Evolutionary conservation across 176 grass and related monocot species (phyloP), one percentile per base, ranked within the genome.

Genomic region (Avena atlantica): DNA sequence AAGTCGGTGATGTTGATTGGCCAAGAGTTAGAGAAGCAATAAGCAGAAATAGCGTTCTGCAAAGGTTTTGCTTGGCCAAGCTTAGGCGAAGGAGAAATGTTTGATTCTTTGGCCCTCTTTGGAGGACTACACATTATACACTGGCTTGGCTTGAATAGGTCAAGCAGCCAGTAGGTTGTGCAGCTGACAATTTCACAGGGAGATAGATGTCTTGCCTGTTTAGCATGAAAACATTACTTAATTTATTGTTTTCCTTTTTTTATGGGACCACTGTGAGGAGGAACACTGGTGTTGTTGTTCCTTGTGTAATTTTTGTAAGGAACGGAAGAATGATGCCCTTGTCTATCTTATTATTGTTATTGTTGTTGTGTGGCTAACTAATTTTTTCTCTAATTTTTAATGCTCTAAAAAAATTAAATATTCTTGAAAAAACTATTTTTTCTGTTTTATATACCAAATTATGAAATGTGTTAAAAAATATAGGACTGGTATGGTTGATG

Each of bases 101-200:
- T 3, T 77, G 12, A 57, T 91, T 85, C 70, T 72, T 88, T 88
- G 29, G 21, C 12, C 78, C 85, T 64, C 78, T 88, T 40, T 58
- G 78, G 76, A 73, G 83, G 86, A 68, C 81, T 62, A 61, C 61
- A 69, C 55, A 56, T 50, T 56, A 55, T 81, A 88, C 82, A 82
- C 47, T 79, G 78, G 81, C 52, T 56, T 79, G 78, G 81, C 52
- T 64, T 78, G 44, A 48, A 78, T 81, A 85, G 40, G 78, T 55
- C 61, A 76, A 87, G 57, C 16, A 52, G 81, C 42, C 60, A 77
- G 83, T 79, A 8, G 29, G 71, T 48, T 83, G 84, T 87, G 56
- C 73, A 85, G 85, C 21, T 80, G 40, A 79, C 78, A 71, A 64
- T 84, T 75, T 80, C 59, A 78, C 70, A 40, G 66, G 56, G 65